Evolutionary conservation across 805 yeast genomes (phyloP), one percentile per base, ranked within the genome.

Genomic region (Yarrowia sp.): DNA sequence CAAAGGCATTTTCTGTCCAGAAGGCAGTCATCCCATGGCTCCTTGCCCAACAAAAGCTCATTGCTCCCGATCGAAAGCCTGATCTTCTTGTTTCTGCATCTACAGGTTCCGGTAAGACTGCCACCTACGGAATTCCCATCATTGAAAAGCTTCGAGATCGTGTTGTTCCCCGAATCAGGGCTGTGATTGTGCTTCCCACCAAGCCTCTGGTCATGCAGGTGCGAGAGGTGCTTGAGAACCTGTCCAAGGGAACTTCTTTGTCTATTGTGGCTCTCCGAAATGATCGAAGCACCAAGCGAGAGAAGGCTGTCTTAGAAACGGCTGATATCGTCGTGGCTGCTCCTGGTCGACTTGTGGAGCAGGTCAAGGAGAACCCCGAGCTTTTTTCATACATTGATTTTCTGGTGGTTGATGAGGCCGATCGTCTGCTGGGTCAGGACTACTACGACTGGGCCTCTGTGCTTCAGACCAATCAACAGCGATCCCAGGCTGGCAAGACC

Each of bases 101-200:
- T 11, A 93, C 99, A 0, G 99, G 99, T 46, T 89, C 96, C 0
- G 99, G 99, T 71, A 93, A 93, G 73, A 93, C 99, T 0, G 78
- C 95, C 64, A 96, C 97, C 1, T 93, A 93, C 71, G 81, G 85
- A 59, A 81, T 93, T 1, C 98, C 99, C 1, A 82, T 95, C 8
- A 80, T 95, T 2, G 92, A 92, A 67, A 77, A 85, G 2, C 78
- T 93, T 62, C 77, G 80, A 16, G 75, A 77, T 9, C 81, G 97
- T 65, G 78, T 82, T 1, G 91, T 91, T 1, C 92, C 96, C 1
- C 79, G 85, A 62, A 74, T 90, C 3, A 77, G 97, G 61, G 92
- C 95, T 40, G 78, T 95, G 4, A 79, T 95, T 1, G 73, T 95
- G 22, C 90, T 93, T 0, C 99, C 99, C 10, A 95, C 99, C 10